A percentile compares a stretch with the other conserved stretches of the same genome.
Conservation (phyloP, 2,329 filamentous ascomycete genomes). For the Paracoccidioides lutzii region DNA sequence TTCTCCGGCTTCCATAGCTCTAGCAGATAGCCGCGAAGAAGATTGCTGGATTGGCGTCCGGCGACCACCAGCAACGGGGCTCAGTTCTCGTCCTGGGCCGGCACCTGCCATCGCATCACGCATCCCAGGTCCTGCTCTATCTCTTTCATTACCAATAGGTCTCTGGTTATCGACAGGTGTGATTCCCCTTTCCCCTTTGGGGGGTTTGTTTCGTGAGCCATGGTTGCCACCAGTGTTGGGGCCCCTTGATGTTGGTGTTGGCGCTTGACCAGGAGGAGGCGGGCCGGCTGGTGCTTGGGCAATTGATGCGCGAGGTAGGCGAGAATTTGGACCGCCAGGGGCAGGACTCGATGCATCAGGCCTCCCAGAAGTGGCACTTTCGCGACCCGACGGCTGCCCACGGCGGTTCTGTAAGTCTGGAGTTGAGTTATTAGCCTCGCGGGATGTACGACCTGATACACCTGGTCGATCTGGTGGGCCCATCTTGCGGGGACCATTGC, state of each 20-base stretch:
- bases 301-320: constrained; percentile 47
- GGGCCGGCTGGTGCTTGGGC: constrained; percentile 50
- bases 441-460: constrained; percentile 29
- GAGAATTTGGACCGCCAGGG: constrained; percentile 36
- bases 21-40: constrained; percentile 21
- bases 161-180: constrained; percentile 32
- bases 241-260: constrained; percentile 45
- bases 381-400: constrained; percentile 20
- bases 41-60: constrained; percentile 48
- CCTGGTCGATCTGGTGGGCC: constrained; percentile 31
- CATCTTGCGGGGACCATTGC: constrained; percentile 31
- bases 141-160: constrained; percentile 33
- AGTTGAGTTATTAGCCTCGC: constrained; percentile 29
- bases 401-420: constrained; percentile 27
- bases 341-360: constrained; percentile 21
- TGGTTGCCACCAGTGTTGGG: constrained; percentile 28
- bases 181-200: constrained; percentile 35
- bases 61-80: constrained; percentile 45
- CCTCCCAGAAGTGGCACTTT: constrained; percentile 24
- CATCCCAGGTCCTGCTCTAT: constrained; percentile 36
- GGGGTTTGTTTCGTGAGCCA: constrained; percentile 36
- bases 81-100: constrained; percentile 31
- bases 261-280: constrained; percentile 51
- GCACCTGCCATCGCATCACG: constrained; percentile 30
- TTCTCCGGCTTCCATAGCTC: constrained; percentile 36